Evolutionary conservation across 2,329 filamentous ascomycete species (phyloP).

Genomic region (Cordyceps pruinosa): DNA sequence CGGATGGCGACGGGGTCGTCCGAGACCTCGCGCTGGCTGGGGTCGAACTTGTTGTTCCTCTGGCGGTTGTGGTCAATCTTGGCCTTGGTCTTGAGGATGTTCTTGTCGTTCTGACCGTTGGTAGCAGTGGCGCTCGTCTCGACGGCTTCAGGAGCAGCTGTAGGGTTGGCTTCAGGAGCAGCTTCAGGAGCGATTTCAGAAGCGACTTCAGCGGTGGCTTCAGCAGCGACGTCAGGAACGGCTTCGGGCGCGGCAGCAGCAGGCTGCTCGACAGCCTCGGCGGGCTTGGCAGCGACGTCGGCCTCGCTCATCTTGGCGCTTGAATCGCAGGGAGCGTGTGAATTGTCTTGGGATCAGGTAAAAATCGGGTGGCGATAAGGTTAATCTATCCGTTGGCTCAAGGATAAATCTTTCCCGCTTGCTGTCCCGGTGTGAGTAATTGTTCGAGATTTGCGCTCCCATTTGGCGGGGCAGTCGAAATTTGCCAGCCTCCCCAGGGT

Average conservation of each 20-base stretch:
- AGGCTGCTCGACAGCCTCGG: slow-evolving; percentile 50
- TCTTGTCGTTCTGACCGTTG: slow-evolving; percentile 18
- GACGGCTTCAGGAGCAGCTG: slow-evolving; percentile 18
- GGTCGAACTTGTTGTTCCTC: slow-evolving; percentile 65
- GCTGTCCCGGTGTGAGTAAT: slow-evolving; percentile 7
- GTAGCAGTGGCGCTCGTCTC: slow-evolving; percentile 12
- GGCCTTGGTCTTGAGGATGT: slow-evolving; percentile 40
- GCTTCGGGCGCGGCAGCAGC: slow-evolving; percentile 40
- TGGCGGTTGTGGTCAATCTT: slow-evolving; percentile 32
- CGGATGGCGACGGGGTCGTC: slow-evolving; percentile 76
- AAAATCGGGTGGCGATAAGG: neutral
- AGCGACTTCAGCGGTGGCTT: slow-evolving; percentile 27
- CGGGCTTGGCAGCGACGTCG: slow-evolving; percentile 13
- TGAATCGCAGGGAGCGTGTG: neutral
- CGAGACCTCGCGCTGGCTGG: slow-evolving; percentile 59
- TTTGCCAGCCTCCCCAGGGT: neutral
- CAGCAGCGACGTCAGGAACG: slow-evolving; percentile 17
- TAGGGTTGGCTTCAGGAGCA: slow-evolving; percentile 36
- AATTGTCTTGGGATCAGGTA: neutral
- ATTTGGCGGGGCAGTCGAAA: slow-evolving; percentile 5
- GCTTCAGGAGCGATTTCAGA: slow-evolving; percentile 22
- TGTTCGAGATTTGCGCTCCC: slow-evolving; percentile 7
- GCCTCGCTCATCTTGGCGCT: slow-evolving; percentile 13
- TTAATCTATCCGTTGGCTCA: neutral
- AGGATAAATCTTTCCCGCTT: neutral